Conservation (phyloP, 306 rosid species). For the Fragaria ananassa region DNA sequence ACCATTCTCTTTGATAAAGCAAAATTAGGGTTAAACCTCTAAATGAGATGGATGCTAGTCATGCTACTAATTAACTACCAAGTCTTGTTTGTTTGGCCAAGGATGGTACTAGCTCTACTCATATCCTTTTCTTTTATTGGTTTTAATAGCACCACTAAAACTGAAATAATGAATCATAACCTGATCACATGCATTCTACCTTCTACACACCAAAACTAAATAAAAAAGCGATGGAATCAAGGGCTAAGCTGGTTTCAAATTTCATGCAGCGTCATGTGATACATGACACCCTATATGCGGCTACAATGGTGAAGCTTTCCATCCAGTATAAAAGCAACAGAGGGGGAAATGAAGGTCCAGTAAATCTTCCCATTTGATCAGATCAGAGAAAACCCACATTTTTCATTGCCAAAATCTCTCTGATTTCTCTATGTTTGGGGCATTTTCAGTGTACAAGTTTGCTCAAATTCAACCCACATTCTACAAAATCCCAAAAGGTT, state of each 20-base stretch:
- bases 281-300: not conserved
- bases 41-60: not conserved
- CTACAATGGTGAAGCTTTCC: not conserved
- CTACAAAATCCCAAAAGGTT: not conserved
- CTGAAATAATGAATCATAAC: not conserved
- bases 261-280: constrained; percentile 18
- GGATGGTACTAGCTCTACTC: not conserved
- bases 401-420: not conserved
- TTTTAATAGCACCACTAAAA: not conserved
- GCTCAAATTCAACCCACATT: not conserved
- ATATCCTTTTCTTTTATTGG: not conserved
- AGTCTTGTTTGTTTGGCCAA: not conserved
- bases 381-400: not conserved
- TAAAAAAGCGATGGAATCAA: constrained; percentile 18
- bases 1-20: not conserved
- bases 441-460: not conserved
- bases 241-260: constrained; percentile 13
- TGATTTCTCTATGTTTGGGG: not conserved
- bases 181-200: not conserved
- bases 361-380: constrained; percentile 11
- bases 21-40: not conserved
- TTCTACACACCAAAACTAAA: not conserved
- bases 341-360: not conserved
- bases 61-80: not conserved
- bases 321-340: constrained; percentile 7